Conservation (phyloP, 2,329 filamentous ascomycete species). For the Fusarium ambrosium region DNA sequence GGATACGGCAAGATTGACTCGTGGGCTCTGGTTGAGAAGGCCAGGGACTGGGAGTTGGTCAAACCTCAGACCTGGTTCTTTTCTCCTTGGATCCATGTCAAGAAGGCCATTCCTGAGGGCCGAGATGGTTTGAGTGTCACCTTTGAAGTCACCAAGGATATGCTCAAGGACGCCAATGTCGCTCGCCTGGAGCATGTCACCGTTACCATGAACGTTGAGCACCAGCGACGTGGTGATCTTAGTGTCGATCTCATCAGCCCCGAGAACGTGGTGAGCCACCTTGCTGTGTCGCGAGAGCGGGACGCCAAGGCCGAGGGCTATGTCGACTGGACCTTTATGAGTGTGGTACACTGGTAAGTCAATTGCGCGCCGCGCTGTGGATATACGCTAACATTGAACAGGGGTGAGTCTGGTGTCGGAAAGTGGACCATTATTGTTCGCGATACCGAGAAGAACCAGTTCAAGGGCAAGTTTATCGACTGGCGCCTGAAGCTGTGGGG, state of each 20-base stretch:
- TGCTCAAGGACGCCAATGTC: constrained; percentile 86
- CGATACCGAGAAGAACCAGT: constrained; percentile 82
- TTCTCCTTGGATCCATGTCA: constrained; percentile 93
- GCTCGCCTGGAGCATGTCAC: constrained; percentile 94
- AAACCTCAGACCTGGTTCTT: constrained; percentile 97
- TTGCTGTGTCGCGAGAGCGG: constrained; percentile 79
- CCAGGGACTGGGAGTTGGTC: constrained; percentile 87
- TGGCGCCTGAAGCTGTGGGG: constrained; percentile 97
- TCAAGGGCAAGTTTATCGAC: constrained; percentile 84
- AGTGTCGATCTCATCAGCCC: constrained; percentile 94
- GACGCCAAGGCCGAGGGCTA: constrained; percentile 81
- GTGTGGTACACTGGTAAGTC: constrained; percentile 90
- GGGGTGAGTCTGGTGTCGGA: constrained; percentile 89
- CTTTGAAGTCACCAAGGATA: constrained; percentile 86
- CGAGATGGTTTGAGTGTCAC: constrained; percentile 80
- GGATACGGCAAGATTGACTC: constrained; percentile 97
- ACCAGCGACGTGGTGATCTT: constrained; percentile 88
- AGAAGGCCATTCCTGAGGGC: constrained; percentile 87
- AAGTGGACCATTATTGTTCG: constrained; percentile 94
- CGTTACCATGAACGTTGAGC: constrained; percentile 95
- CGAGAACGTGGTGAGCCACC: constrained; percentile 82
- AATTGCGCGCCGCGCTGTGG: not conserved
- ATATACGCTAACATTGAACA: constrained; percentile 56
- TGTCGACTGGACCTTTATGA: constrained; percentile 99
- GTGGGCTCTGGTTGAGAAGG: constrained; percentile 84